Evolutionary conservation across 192 early-diverging fungal genomes (phyloP), one percentile per base, ranked within the genome.

Genomic region (Backusella parvicylindrica): DNA sequence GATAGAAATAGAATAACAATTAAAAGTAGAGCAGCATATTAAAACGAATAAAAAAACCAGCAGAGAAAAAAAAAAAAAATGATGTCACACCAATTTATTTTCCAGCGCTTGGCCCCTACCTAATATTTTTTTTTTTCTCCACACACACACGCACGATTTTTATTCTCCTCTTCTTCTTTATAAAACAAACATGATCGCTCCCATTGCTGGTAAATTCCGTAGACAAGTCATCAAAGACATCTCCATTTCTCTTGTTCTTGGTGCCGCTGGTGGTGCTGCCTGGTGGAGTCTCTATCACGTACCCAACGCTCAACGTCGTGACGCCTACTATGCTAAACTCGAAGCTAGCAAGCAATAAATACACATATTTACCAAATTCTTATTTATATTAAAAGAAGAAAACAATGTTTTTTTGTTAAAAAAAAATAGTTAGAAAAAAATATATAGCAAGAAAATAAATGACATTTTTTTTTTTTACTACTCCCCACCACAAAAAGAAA

Each of bases 131-230:
- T 6, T 18, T 47, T 43, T 43, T 43, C 43, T 47, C 43, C 43
- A n/a, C 18, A n/a, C 1, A 18, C 43, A 18, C 6, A 41, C 40
- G 16, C n/a, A n/a, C n/a, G 13, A 41, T 16, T 47, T 56, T 56
- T 26, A 56, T 56, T 56, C 50, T 41, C 35, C 21, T 26, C 11
- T 43, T 69, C 50, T 36, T 35, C 21, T 6, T 56, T 23, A 16
- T 18, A 37, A 9, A 33, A 21, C 9, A 38, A 73, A 16, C 21
- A 77, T 78, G 77, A 83, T 86, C 67, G 79, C 85, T 79, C 85
- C 85, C 50, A 86, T 86, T 72, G 74, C 84, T 49, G 85, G 85
- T 67, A 84, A 75, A 70, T 77, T 83, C 66, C 78, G 79, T 37
- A 86, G 78, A 76, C 67, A 35, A 60, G 43, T 83, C 77, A 77